A percentile compares a stretch with the other conserved stretches of the same genome.
phyloP scores from a whole-genome alignment of 768 basidiomycete species.

The Gymnopilus dilepis region DNA sequence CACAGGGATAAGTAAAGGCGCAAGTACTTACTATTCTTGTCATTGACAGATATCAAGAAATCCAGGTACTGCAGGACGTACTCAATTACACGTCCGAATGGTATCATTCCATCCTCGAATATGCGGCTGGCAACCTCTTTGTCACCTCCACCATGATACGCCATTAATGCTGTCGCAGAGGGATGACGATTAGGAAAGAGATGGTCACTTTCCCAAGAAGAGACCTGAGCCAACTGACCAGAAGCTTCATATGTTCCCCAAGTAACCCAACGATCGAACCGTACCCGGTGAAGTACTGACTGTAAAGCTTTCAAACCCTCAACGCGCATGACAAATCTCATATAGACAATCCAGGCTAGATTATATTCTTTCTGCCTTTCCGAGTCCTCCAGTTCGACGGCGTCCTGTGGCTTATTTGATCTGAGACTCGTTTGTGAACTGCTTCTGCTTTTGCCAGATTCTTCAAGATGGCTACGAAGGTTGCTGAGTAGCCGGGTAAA shows the following conservation, averaged over 20 bases:
- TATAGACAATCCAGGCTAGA: constrained; percentile 87
- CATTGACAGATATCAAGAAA: constrained; percentile 93
- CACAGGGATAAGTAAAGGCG: not conserved
- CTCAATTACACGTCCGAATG: constrained; percentile 81
- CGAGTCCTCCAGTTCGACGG: constrained; percentile 57
- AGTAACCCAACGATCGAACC: constrained; percentile 73
- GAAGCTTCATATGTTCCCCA: constrained; percentile 97
- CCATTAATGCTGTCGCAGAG: constrained; percentile 75
- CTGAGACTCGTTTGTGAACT: constrained; percentile 52
- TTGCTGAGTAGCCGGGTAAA: constrained; percentile 76
- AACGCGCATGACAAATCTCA: constrained; percentile 88
- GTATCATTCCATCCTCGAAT: constrained; percentile 91
- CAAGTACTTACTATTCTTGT: constrained; percentile 83
- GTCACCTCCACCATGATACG: constrained; percentile 89
- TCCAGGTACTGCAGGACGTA: constrained; percentile 89
- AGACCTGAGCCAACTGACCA: constrained; percentile 49
- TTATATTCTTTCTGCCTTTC: constrained; percentile 75
- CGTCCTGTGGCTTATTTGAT: constrained; percentile 51
- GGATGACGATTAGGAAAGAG: too few relatives aligned
- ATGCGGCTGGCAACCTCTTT: constrained; percentile 84
- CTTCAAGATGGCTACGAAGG: constrained; percentile 69
- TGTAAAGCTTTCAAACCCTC: constrained; percentile 86
- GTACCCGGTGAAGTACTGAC: constrained; percentile 78
- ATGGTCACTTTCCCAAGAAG: too few relatives aligned
- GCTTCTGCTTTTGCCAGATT: constrained; percentile 42